Base-by-base conservation (phyloP, 2,329 filamentous ascomycete genomes). In the Calonectria leucothoes region DNA sequence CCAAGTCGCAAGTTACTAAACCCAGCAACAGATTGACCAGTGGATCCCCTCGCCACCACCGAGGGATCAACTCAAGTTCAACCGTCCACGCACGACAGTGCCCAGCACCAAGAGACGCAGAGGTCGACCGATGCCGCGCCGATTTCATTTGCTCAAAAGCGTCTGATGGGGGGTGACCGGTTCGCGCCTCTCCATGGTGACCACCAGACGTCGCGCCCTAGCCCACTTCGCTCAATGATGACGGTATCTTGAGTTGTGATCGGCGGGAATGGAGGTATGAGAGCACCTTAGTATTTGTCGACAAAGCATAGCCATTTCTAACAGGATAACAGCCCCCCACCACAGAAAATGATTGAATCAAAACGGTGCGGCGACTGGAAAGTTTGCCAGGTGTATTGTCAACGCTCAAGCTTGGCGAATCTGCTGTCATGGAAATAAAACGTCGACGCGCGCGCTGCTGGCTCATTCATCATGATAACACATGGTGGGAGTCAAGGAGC, bases 1-100 rank as follows among this genome's bases (percentile, higher is more conserved):
- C 29, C 27, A 42, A 74, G 25, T 12, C 25, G 8, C 37, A 63
- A 20, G 20, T 64, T 65, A 48, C 71, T 77, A 70, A 78, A 70
- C 29, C 33, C 25, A 37, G 20, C 33, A 72, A 37, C 80, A 94
- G 92, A 97, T 97, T 96, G 94, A 96, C 94, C 93, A 91, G 91
- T 92, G 92, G 92, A 94, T 89, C 90, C 91, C 94, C 94, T 96
- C 94, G 94, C 93, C 87, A 85, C 88, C 85, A 90, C 93, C 95
- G 96, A 98, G 96, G 95, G 93, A 92, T 80, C 89, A 89, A 89
- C 90, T 93, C 93, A 91, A 91, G 90, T 86, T 87, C 83, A 85
- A 84, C 81, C 84, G 84, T 86, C 85, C 80, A 85, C 82, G 84
- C 83, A 83, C 81, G 84, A 82, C 82, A 83, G 83, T 84, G 84